phyloP scores from a whole-genome alignment of 179 eudicot genomes.

The Carnegiea gigantea region DNA sequence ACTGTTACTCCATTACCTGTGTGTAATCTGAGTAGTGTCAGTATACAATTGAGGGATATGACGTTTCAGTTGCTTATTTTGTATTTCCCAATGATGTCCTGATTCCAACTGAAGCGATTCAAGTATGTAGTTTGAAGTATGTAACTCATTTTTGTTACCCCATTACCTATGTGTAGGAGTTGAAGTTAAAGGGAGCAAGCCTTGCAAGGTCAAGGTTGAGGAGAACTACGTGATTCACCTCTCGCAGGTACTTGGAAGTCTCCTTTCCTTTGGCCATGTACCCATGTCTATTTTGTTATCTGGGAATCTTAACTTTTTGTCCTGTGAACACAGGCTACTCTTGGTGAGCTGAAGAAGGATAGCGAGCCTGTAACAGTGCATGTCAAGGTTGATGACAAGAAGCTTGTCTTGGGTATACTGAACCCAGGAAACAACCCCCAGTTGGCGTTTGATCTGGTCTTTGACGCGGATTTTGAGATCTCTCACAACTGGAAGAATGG shows the following conservation, averaged over 20 bases:
- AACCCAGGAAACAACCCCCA: slow-evolving; percentile 45
- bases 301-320: background rate
- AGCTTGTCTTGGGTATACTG: slow-evolving; percentile 50
- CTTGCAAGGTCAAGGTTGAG: slow-evolving; percentile 34
- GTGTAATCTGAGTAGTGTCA: no score
- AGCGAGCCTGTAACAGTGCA: slow-evolving; percentile 36
- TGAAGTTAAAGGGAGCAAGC: slow-evolving; percentile 57
- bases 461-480: slow-evolving; percentile 63
- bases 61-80: no score
- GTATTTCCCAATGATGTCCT: no score
- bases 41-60: no score
- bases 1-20: no score
- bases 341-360: slow-evolving; percentile 64
- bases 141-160: background rate
- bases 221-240: slow-evolving; percentile 41
- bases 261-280: background rate
- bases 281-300: background rate
- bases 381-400: slow-evolving; percentile 41
- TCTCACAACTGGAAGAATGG: slow-evolving; percentile 76
- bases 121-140: no score
- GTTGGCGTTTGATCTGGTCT: slow-evolving; percentile 61
- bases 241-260: slow-evolving; percentile 47
- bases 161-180: slow-evolving; percentile 39
- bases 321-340: slow-evolving; percentile 41
- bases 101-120: no score